A percentile compares a stretch with the other conserved stretches of the same genome.
These are phyloP conservation scores for Coelastrella sp. DNA, from an alignment of 139 green algal genomes.

Conservation along the genomic window DNA sequence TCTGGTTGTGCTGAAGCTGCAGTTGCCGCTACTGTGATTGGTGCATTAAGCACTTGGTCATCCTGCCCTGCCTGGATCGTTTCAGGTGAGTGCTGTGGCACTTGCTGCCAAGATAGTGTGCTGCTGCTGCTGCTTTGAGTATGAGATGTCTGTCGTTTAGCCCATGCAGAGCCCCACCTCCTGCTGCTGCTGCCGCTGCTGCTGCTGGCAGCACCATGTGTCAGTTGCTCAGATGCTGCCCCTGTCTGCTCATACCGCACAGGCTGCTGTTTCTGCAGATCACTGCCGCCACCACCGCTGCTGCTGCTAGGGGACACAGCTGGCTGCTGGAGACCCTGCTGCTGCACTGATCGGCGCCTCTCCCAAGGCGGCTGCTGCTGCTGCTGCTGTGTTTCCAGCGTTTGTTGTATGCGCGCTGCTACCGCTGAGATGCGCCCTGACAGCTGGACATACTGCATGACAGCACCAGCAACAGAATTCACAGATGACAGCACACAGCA, in stretches of 20 bases:
- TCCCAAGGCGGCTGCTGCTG: neutral
- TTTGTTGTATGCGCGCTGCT: neutral
- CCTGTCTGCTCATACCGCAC: too few relatives aligned
- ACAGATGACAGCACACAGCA: neutral
- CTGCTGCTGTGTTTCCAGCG: conserved; percentile 6
- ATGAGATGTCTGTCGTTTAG: neutral
- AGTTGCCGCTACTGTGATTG: neutral
- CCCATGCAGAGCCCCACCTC: neutral
- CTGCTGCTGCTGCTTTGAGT: conserved; percentile 9
- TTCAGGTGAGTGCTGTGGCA: neutral
- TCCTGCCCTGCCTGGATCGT: neutral
- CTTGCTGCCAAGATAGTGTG: neutral
- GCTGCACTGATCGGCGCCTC: neutral
- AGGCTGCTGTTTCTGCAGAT: too few relatives aligned
- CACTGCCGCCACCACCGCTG: neutral
- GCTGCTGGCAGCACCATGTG: too few relatives aligned
- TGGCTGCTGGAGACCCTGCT: conserved; percentile 6
- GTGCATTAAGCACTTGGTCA: neutral
- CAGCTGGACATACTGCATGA: neutral
- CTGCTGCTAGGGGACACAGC: neutral
- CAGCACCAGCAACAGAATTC: neutral
- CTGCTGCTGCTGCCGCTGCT: neutral
- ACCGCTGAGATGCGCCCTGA: neutral
- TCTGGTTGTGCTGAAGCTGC: neutral
- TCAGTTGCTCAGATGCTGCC: too few relatives aligned